phyloP scores from a whole-genome alignment of 192 early-diverging fungal species.

The Coemansia sp. region DNA sequence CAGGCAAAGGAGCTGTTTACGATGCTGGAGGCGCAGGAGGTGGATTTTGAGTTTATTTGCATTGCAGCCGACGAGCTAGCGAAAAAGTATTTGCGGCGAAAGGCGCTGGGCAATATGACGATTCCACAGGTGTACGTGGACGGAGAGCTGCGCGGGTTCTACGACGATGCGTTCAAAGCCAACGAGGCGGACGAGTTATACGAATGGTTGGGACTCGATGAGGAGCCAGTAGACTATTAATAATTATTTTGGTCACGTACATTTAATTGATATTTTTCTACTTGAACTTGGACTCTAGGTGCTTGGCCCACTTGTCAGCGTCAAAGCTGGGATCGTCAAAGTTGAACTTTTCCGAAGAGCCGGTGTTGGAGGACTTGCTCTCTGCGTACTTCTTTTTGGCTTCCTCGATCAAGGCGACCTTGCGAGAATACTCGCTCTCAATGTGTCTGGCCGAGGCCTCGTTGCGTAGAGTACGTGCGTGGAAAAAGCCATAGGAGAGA shows the following conservation, averaged over 20 bases:
- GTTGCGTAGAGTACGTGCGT: constrained; percentile 37
- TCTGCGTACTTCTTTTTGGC: constrained; percentile 54
- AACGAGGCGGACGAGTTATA: constrained; percentile 54
- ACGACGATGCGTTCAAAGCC: constrained; percentile 53
- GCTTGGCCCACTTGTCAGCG: constrained; percentile 50
- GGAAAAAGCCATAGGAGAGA: constrained; percentile 49
- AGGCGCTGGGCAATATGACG: constrained; percentile 52
- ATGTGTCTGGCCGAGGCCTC: constrained; percentile 39
- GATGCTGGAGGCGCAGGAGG: constrained; percentile 52
- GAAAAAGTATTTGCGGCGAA: constrained; percentile 55
- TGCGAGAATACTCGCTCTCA: constrained; percentile 43
- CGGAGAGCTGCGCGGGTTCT: constrained; percentile 54
- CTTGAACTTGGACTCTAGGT: constrained; percentile 42
- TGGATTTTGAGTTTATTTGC: constrained; percentile 59
- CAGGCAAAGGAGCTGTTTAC: constrained; percentile 48
- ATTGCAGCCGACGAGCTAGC: constrained; percentile 56
- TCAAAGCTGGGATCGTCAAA: constrained; percentile 51
- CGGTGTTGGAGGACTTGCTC: constrained; percentile 20
- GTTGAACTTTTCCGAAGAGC: constrained; percentile 31
- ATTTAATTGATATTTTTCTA: constrained; percentile 2
- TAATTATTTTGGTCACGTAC: neutral
- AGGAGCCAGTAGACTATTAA: constrained; percentile 50
- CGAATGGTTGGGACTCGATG: constrained; percentile 56
- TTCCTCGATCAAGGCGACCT: constrained; percentile 53
- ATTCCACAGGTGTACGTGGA: constrained; percentile 58